Evolutionary conservation across 78 protist species (phyloP), one percentile per base, ranked within the genome.

Genomic region (Dictyostelium capitatum): DNA sequence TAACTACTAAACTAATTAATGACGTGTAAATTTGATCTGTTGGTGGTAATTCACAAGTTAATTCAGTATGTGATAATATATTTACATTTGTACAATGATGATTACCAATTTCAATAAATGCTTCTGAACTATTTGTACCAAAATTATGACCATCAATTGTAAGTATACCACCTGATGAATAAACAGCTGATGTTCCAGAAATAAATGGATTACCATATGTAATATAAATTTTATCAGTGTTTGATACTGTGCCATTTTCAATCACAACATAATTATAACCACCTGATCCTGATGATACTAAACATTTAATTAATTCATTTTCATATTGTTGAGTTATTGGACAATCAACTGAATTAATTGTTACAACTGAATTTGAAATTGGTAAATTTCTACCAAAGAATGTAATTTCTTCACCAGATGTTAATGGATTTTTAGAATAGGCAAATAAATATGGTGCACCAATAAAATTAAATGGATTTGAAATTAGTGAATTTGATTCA

Each of bases 301-400:
- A 1, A 25, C 0, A 0, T 17, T 0, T 25, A 32, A 69, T 37
- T 12, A 10, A 37, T 3, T 67, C 7, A 1, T 17, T 8, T 0
- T 12, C 10, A 37, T 5, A 15, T 1, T 0, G 0, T 23, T 4
- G 77, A 5, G 0, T 41, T 12, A 1, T 6, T 10, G 30, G 51
- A 69, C 14, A 23, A 64, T 64, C 43, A 23, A 65, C 6, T 14
- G 51, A 69, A 30, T 69, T 6, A 69, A 69, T 23, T 19, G 32
- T 15, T 69, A n/a, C n/a, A n/a, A n/a, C n/a, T n/a, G n/a, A 69
- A 37, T 69, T 69, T 19, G 37, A 28, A 37, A 11, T 37, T 69
- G 77, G 77, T 37, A 69, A 69, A 19, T 69, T 69, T 69, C 77
- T 69, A 19, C 77, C 77, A 37, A 17, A 37, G 0, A 69, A 37